phyloP scores from a whole-genome alignment of 2,329 filamentous ascomycete genomes.

The Iodosphaeria phyllophila region DNA sequence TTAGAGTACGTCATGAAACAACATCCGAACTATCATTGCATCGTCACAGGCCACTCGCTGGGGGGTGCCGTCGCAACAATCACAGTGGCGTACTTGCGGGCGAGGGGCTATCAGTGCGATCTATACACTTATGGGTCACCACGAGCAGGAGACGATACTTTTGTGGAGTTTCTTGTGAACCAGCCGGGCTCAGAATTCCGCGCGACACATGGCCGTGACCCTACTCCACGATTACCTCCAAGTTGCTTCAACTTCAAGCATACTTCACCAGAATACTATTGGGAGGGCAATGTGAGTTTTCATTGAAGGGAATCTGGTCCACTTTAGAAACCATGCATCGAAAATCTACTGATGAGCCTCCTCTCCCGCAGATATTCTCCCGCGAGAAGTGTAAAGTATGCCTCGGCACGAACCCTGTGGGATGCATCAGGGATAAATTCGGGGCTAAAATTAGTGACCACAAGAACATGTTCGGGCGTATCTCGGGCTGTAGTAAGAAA shows the following conservation, averaged over 20 bases:
- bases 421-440: too few relatives aligned
- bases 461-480: too few relatives aligned
- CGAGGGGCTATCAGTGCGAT: conserved; percentile 25
- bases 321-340: too few relatives aligned
- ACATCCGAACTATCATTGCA: conserved; percentile 33
- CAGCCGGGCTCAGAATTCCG: conserved; percentile 38
- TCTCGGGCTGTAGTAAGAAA: too few relatives aligned
- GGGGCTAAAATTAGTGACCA: too few relatives aligned
- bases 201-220: conserved; percentile 48
- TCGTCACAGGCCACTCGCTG: conserved; percentile 50
- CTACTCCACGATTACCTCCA: conserved; percentile 50
- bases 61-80: conserved; percentile 46
- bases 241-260: conserved; percentile 42
- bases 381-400: too few relatives aligned
- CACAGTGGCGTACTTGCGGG: conserved; percentile 35
- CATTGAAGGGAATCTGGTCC: too few relatives aligned
- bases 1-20: too few relatives aligned
- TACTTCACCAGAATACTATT: conserved; percentile 54
- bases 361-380: too few relatives aligned
- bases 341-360: too few relatives aligned
- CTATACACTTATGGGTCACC: conserved; percentile 51
- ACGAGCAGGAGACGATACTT: conserved; percentile 38
- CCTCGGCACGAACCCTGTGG: too few relatives aligned
- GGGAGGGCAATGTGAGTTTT: too few relatives aligned
- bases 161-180: conserved; percentile 32